phyloP scores from a whole-genome alignment of 805 yeast genomes.

The Zygosaccharomyces bailii region DNA sequence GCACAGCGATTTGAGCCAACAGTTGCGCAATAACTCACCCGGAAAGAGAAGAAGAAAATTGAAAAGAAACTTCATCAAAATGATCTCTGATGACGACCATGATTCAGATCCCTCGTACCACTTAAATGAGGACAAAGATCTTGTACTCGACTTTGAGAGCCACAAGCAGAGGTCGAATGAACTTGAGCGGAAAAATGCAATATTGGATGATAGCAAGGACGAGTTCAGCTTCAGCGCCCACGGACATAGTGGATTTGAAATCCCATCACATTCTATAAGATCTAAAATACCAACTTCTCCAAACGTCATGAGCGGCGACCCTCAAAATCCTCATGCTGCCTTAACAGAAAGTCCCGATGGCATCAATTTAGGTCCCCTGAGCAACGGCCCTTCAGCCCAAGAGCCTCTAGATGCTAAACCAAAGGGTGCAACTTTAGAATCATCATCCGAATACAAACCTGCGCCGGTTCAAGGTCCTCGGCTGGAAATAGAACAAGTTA shows the following conservation, averaged over 20 bases:
- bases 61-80: conserved; percentile 18
- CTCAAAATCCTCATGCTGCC: not conserved
- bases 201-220: conserved; percentile 34
- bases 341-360: too few species aligned
- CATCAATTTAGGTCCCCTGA: not conserved
- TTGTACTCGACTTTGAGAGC: conserved; percentile 24
- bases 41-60: conserved; percentile 20
- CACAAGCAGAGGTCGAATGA: conserved; percentile 24
- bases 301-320: not conserved
- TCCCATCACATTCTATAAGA: conserved; percentile 17
- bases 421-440: conserved; percentile 11
- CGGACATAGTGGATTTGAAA: conserved; percentile 31
- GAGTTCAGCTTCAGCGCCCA: conserved; percentile 33
- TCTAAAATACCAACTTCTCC: not conserved
- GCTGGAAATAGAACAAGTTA: conserved; percentile 5
- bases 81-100: conserved; percentile 9
- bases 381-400: not conserved
- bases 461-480: conserved; percentile 19
- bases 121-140: conserved; percentile 13
- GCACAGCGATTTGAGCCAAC: not conserved
- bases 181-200: conserved; percentile 26
- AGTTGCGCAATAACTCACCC: conserved; percentile 3
- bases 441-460: conserved; percentile 14
- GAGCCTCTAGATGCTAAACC: conserved; percentile 5
- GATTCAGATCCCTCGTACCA: conserved; percentile 9